phyloP scores from a whole-genome alignment of 257 asterid species.

The Gardenia jasminoides region DNA sequence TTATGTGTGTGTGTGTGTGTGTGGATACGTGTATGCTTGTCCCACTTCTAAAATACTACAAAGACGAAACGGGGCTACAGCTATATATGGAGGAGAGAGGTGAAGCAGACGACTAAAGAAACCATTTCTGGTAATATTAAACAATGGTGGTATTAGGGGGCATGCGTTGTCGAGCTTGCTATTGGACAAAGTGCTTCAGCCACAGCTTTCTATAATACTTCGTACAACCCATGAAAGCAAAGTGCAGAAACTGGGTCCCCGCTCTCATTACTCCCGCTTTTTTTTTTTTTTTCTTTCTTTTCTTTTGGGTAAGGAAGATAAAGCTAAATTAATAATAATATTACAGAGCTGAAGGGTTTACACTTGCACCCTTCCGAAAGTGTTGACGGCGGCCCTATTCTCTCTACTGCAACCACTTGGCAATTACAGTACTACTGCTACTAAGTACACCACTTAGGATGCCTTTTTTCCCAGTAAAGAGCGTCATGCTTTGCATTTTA shows the following conservation, averaged over 20 bases:
- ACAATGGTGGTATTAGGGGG: constrained; percentile 12
- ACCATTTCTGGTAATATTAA: constrained; percentile 16
- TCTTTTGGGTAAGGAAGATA: too few species aligned
- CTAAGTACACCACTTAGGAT: too few species aligned
- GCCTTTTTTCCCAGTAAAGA: too few species aligned
- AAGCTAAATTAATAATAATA: too few species aligned
- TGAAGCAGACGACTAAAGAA: background rate
- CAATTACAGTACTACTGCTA: too few species aligned
- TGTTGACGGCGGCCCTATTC: too few species aligned
- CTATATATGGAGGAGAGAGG: background rate
- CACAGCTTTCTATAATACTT: constrained; percentile 12
- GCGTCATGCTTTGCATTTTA: too few species aligned
- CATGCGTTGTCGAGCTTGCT: constrained; percentile 46
- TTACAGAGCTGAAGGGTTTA: too few species aligned
- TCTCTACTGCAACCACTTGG: too few species aligned
- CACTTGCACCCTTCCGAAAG: too few species aligned
- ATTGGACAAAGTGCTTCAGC: constrained; percentile 33
- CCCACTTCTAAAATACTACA: background rate
- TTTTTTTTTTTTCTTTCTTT: background rate
- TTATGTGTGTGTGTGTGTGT: too few species aligned
- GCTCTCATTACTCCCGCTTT: background rate
- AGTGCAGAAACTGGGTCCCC: background rate
- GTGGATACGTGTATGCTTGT: background rate
- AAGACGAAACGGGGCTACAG: background rate
- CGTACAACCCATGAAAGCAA: constrained; percentile 16